Base-by-base conservation (phyloP, 2,329 filamentous ascomycete genomes). In the Clathrospora elynae region DNA sequence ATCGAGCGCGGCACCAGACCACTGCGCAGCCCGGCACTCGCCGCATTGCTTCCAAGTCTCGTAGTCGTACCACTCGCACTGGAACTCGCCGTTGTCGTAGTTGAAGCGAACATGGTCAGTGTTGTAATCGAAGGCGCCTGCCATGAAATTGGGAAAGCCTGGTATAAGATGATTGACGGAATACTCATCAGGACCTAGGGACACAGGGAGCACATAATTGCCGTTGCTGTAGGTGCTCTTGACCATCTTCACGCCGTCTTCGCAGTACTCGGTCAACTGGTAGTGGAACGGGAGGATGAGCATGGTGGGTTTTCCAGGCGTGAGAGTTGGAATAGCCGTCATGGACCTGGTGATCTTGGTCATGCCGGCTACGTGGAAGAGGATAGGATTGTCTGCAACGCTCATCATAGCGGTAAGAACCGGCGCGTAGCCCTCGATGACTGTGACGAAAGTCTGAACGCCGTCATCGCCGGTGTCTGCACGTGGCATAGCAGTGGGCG, bases 241-340 rank as follows among this genome's bases (percentile, higher is more conserved):
- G 25, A 14, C 31, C 5, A 11, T 20, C 30, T 14, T 35, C 12
- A 17, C 12, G 23, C 38, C 38, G 4, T 30, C 14, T 2, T 13
- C 6, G 13, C 51, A 54, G 42, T 20, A 41, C 10, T 49, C 38
- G 11, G 52, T 34, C 7, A 51, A 11, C 2, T 40, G 25, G 10
- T 54, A 14, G 42, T 54, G 44, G 28, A 56, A 59, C 25, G 56
- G 46, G 5, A 54, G 30, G 38, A 56, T 46, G n/a, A 39, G 26
- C n/a, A 46, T 46, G 29, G 42, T 3, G 40, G 26, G 30, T 29
- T 20, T 6, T 9, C 6, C 20, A 32, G 35, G 31, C 30, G 39
- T 11, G 26, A 6, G n/a, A 26, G 26, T 20, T 46, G 35, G 13
- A 22, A 31, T 19, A 45, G 22, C 7, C 18, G 17, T n/a, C n/a